A percentile compares a stretch with the other conserved stretches of the same genome.
Evolutionary conservation across 139 green algal genomes (phyloP).

Genomic region (Chlamydomonas urium): DNA sequence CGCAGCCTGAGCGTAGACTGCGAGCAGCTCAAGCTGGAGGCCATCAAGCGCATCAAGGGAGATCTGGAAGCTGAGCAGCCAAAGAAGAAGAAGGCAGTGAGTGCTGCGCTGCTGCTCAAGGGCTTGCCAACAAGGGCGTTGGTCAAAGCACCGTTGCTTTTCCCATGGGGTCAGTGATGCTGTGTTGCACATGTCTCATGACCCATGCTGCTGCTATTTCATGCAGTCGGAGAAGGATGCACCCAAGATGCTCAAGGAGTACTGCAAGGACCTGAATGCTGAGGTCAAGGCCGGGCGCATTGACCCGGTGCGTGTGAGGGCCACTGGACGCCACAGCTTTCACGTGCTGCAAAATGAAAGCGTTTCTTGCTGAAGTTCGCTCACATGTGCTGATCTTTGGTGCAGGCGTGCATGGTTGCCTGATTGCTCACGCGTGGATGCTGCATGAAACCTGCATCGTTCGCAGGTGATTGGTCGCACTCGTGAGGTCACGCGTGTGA

Average conservation of each 20-base stretch:
- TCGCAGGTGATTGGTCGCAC: conserved; percentile 46
- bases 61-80: conserved; percentile 48
- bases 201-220: too few relatives aligned
- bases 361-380: too few relatives aligned
- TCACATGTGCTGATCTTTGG: too few relatives aligned
- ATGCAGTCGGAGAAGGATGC: conserved; percentile 42
- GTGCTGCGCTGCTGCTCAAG: too few relatives aligned
- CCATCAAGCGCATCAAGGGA: conserved; percentile 50
- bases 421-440: too few relatives aligned
- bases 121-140: too few relatives aligned
- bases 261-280: conserved; percentile 84
- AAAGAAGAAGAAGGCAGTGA: conserved; percentile 49
- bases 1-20: conserved; percentile 44
- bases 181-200: background rate
- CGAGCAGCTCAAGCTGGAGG: conserved; percentile 51
- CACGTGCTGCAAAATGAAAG: too few relatives aligned
- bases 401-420: too few relatives aligned
- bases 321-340: too few relatives aligned
- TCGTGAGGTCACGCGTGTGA: conserved; percentile 45
- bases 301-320: conserved; percentile 80
- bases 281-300: conserved; percentile 65
- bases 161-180: too few relatives aligned
- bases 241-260: conserved; percentile 72
- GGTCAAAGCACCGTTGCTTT: too few relatives aligned
- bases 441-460: too few relatives aligned